Base-by-base conservation (phyloP, 257 asterid genomes). In the Rubia yunnanensis region DNA sequence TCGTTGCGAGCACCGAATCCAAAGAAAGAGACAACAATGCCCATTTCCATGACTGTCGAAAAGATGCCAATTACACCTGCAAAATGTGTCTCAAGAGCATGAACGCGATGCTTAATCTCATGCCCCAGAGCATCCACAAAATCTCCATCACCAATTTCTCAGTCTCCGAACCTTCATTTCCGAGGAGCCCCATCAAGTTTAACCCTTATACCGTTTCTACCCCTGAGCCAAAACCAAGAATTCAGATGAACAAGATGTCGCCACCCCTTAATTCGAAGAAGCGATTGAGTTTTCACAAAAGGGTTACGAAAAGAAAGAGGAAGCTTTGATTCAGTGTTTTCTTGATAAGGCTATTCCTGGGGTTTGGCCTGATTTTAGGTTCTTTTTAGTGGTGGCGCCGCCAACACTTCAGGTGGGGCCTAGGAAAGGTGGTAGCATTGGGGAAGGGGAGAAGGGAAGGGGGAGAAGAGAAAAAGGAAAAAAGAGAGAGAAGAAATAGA, bases 51-150 rank as follows among this genome's bases (percentile, higher is more conserved):
- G 95, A 90, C 23, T 92, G 99, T 77, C 74, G 86, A 58, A 92
- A 80, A 73, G 95, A 92, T 46, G 87, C 97, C 26, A 85, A 88
- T 10, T 92, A 97, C 78, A 71, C 52, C 60, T 92, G 97, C 72
- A 81, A 84, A 14, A 92, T 89, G 8, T 92, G 97, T 74, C 76
- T 89, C 2, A 95, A 83, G 5, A 87, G 97, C 85, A 80, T 89
- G 52, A 84, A 87, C 31, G 94, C 99, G 7, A 86, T 95, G 22
- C 96, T 80, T 13, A 96, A 92, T 81, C 82, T 92, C 79, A 84
- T 88, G 74, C 88, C 88, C 0, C 75, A 67, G 18, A 85, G 82
- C 60, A 53, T 58, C 44, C 73, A 67, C 8, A 74, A 80, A 71
- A 83, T 82, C 74, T 76, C 95, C 0, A 70, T 78, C 36, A 74